Base-by-base conservation (phyloP, 1,284 basidiomycete genomes). In the Puccinia coronata region DNA sequence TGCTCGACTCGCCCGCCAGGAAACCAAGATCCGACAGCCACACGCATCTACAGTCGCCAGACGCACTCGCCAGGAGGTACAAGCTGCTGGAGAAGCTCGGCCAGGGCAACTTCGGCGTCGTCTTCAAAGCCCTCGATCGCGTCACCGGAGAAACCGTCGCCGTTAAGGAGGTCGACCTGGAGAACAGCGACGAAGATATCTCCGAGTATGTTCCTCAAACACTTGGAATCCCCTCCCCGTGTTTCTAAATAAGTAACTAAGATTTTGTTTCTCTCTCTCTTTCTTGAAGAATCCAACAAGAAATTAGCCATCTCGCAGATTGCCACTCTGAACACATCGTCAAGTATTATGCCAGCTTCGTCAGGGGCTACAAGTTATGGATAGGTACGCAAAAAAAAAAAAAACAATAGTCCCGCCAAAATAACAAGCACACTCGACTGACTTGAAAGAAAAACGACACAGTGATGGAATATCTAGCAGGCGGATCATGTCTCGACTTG, bases 311-410 rank as follows among this genome's bases (percentile, higher is more conserved):
- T 71, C n/a, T 80, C 8, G 43, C 77, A 11, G 67, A 70, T 18
- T 80, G 77, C 47, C 53, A 80, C 20, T 80, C 67, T 14, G 67
- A 80, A 71, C 67, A 71, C 36, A 71, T 80, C 57, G 77, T 80
- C 49, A 70, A 71, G 67, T 80, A 80, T n/a, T 80, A 80, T 61
- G 77, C 67, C 39, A 80, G 77, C 67, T 80, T 80, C 57, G 77
- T 80, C 0, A 49, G 67, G 9, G 77, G 77, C 36, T 80, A 80
- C 55, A 80, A 80, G 53, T 25, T 80, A 71, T 80, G 77, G 77
- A 80, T 80, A 25, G 57, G 77, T 80, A 39, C 34, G 41, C n/a
- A n/a, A n/a, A n/a, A n/a, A n/a, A n/a, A n/a, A n/a, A n/a, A n/a
- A n/a, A n/a, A n/a, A n/a, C n/a, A n/a, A n/a, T n/a, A n/a, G n/a